Evolutionary conservation across 495 filamentous ascomycete species (phyloP).

Genomic region (Barbatosphaeria neglecta): DNA sequence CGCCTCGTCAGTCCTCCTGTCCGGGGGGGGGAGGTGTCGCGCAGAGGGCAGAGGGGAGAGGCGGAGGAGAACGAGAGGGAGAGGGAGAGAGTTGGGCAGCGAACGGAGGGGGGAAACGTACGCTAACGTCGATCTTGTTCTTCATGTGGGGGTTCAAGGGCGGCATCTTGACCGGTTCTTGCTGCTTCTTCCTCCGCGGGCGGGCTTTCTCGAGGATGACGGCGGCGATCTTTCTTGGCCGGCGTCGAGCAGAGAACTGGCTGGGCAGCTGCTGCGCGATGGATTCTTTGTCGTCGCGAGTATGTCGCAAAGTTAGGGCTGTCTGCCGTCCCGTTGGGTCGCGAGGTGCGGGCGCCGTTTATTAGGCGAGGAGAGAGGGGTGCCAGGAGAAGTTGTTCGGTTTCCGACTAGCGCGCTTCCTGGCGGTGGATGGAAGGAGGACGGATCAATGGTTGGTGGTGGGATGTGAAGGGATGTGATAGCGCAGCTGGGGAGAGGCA

Average conservation of each 20-base stretch:
- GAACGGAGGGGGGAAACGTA: too few relatives aligned
- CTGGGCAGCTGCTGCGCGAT: too few relatives aligned
- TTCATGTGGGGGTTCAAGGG: constrained; percentile 89
- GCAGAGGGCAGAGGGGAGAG: neutral
- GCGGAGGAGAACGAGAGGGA: constrained; percentile 1
- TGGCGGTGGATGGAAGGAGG: neutral
- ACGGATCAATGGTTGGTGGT: too few relatives aligned
- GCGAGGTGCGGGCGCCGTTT: too few relatives aligned
- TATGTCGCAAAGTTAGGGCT: too few relatives aligned
- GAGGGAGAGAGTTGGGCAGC: constrained; percentile 5
- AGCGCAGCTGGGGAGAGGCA: too few relatives aligned
- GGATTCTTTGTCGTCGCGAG: too few relatives aligned
- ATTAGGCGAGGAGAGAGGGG: too few relatives aligned
- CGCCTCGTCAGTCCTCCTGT: neutral
- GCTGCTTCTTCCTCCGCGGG: neutral
- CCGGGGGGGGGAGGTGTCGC: neutral
- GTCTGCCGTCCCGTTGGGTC: too few relatives aligned
- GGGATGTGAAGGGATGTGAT: neutral
- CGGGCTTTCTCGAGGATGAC: neutral
- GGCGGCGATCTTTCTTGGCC: too few relatives aligned
- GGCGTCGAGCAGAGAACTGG: too few relatives aligned
- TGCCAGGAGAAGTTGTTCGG: neutral
- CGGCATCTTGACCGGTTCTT: constrained; percentile 12
- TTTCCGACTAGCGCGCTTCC: neutral
- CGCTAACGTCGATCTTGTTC: constrained; percentile 92